These are phyloP conservation scores for Cladophialophora exuberans DNA, from an alignment of 2,329 filamentous ascomycete genomes.

Conservation along the genomic window DNA sequence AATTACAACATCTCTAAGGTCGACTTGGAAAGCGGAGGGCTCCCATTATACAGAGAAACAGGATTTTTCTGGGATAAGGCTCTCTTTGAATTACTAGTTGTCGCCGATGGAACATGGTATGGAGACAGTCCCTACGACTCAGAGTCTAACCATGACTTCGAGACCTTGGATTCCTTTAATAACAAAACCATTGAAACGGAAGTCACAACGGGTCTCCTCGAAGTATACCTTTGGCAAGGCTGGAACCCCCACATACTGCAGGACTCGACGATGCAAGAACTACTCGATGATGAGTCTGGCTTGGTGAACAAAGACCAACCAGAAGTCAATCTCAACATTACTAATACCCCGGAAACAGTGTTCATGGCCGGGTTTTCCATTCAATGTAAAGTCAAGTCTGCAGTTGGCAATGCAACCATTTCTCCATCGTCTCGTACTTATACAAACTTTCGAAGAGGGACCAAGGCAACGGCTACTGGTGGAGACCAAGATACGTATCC, in stretches of 20 bases:
- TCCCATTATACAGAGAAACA: neutral
- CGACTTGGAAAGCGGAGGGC: no score
- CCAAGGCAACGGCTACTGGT: neutral
- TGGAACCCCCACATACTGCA: neutral
- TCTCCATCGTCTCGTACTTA: neutral
- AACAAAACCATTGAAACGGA: neutral
- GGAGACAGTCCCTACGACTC: neutral
- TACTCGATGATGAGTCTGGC: neutral
- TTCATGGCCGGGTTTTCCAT: neutral
- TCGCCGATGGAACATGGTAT: neutral
- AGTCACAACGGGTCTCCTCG: neutral
- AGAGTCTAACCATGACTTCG: neutral
- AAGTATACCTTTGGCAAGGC: neutral
- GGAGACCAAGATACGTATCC: neutral
- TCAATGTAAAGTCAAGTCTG: neutral
- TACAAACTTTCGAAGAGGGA: neutral
- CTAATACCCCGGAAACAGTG: neutral
- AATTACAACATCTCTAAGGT: neutral
- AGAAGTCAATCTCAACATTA: neutral
- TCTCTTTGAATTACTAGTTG: neutral
- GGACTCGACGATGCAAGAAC: neutral
- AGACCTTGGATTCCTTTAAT: neutral
- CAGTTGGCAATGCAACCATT: neutral
- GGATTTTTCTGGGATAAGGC: neutral
- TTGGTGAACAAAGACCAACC: neutral